Evolutionary conservation across 768 basidiomycete species (phyloP).

Genomic region (Kwoniella sp.): DNA sequence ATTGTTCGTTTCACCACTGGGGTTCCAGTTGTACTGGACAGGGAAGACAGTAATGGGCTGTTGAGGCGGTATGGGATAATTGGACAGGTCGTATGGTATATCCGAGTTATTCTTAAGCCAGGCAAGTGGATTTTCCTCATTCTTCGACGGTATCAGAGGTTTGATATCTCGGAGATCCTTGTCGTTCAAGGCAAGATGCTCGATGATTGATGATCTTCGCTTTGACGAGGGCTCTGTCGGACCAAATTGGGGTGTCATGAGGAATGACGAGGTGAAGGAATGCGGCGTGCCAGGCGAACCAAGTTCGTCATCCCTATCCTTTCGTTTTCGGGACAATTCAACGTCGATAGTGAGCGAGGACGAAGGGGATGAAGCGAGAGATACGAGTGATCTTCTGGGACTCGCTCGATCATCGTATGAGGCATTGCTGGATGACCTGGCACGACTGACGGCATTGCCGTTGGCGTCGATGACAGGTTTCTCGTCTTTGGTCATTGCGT

Average conservation of each 20-base stretch:
- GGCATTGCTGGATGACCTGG: neutral
- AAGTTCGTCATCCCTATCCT: constrained; percentile 14
- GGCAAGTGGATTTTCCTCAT: constrained; percentile 16
- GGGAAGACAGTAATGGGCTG: constrained; percentile 32
- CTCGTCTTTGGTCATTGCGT: constrained; percentile 34
- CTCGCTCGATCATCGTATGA: neutral
- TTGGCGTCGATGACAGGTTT: constrained; percentile 20
- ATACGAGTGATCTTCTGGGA: constrained; percentile 2
- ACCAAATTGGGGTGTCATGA: constrained; percentile 19
- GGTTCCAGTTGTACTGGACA: constrained; percentile 18
- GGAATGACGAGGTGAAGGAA: constrained; percentile 9
- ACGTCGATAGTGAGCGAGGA: constrained; percentile 11
- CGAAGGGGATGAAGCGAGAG: neutral
- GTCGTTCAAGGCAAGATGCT: constrained; percentile 13
- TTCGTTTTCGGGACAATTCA: constrained; percentile 18
- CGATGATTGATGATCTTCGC: constrained; percentile 17
- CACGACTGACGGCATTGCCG: constrained; percentile 1
- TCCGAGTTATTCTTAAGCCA: constrained; percentile 13
- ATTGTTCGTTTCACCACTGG: neutral
- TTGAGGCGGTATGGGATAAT: constrained; percentile 18
- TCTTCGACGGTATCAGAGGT: constrained; percentile 1
- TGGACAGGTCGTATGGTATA: constrained; percentile 10
- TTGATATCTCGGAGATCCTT: neutral
- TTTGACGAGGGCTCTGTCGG: constrained; percentile 6
- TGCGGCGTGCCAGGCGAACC: constrained; percentile 15